phyloP scores from a whole-genome alignment of 2,329 filamentous ascomycete species.

The Phoma sp. region DNA sequence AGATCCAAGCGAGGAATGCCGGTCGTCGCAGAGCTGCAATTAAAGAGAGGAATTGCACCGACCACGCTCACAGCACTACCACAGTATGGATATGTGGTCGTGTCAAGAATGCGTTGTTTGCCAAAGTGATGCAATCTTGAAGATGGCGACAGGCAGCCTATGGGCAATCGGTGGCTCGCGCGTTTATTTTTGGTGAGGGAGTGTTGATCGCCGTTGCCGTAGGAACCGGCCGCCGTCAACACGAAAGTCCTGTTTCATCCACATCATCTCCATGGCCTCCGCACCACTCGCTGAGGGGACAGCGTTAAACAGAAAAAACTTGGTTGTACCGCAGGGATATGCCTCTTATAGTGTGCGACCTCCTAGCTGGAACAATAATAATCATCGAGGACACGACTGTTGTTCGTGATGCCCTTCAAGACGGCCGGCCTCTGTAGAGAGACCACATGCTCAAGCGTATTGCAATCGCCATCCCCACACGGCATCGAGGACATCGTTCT shows the following conservation, averaged over 20 bases:
- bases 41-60: constrained; percentile 17
- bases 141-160: constrained; percentile 5
- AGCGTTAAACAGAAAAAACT: constrained; percentile 13
- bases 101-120: constrained; percentile 14
- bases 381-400: neutral
- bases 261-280: constrained; percentile 5
- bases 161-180: constrained; percentile 7
- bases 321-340: constrained; percentile 21
- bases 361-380: neutral
- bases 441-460: neutral
- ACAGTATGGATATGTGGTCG: constrained; percentile 10
- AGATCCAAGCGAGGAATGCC: constrained; percentile 12
- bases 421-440: neutral
- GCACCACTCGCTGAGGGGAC: constrained; percentile 14
- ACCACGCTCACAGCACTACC: constrained; percentile 11
- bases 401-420: neutral
- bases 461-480: constrained; percentile 8
- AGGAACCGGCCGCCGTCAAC: constrained; percentile 10
- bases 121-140: constrained; percentile 19
- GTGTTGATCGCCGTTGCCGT: constrained; percentile 15
- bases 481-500: constrained; percentile 4
- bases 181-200: constrained; percentile 17
- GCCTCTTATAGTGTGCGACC: neutral
- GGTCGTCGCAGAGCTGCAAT: constrained; percentile 18
- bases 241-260: constrained; percentile 16